A percentile compares a stretch with the other conserved stretches of the same genome.
phyloP scores from a whole-genome alignment of 352 stramenopile species.

The Pythium myriotylum region DNA sequence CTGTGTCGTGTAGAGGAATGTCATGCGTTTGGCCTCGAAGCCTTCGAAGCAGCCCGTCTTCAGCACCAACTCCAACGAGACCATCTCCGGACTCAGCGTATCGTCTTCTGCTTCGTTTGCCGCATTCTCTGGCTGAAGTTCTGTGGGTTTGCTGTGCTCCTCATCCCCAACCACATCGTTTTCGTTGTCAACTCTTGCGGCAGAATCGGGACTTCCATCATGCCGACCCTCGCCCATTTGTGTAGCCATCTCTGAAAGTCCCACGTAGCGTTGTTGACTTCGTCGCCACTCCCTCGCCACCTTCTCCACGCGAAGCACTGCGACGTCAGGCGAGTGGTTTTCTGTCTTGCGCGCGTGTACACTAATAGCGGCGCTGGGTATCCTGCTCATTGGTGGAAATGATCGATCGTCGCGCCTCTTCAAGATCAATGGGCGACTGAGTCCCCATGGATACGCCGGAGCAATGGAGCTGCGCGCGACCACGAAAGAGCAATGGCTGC shows the following conservation, averaged over 20 bases:
- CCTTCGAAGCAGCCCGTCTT: conserved; percentile 40
- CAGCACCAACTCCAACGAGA: conserved; percentile 36
- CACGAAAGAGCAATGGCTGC: conserved; percentile 54
- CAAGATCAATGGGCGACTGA: conserved; percentile 15
- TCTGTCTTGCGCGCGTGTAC: too few species aligned
- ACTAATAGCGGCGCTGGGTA: too few species aligned
- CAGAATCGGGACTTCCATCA: too few species aligned
- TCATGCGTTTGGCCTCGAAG: conserved; percentile 40
- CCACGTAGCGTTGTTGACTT: too few species aligned
- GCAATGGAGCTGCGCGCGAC: conserved; percentile 1
- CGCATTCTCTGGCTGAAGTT: background rate
- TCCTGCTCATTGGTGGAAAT: conserved; percentile 17
- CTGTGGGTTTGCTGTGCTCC: background rate
- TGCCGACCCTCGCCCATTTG: too few species aligned
- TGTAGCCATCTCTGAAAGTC: too few species aligned
- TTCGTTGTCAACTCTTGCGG: too few species aligned
- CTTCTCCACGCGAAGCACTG: too few species aligned
- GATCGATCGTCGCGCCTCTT: conserved; percentile 8
- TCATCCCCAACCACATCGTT: background rate
- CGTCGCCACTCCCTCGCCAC: too few species aligned
- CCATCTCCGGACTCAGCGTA: conserved; percentile 20
- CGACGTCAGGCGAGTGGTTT: too few species aligned
- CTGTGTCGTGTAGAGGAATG: conserved; percentile 53
- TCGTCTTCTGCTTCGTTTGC: background rate
- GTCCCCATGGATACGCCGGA: too few species aligned